These are phyloP conservation scores for Tylopilus vinaceipallidus DNA, from an alignment of 768 basidiomycete species.

Conservation along the genomic window DNA sequence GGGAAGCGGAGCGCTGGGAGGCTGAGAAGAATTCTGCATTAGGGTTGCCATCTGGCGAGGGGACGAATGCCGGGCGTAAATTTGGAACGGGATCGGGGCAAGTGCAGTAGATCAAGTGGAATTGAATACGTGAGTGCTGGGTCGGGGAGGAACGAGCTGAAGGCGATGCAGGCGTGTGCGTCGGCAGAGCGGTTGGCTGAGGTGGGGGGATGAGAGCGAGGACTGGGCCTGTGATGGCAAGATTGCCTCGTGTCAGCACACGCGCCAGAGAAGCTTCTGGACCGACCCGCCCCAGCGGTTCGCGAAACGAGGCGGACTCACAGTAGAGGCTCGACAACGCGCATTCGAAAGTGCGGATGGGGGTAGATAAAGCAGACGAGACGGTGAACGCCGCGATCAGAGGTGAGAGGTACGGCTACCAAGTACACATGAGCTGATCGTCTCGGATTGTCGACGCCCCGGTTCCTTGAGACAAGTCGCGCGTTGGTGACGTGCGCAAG, in stretches of 20 bases:
- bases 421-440: constrained; percentile 12
- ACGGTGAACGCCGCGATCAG: constrained; percentile 7
- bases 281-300: neutral
- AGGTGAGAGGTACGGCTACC: neutral
- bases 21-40: constrained; percentile 14
- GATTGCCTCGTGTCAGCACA: constrained; percentile 56
- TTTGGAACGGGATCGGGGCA: neutral
- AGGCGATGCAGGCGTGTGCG: constrained; percentile 12
- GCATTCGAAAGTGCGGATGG: constrained; percentile 19
- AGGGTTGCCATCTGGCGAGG: constrained; percentile 25
- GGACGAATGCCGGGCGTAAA: constrained; percentile 5
- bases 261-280: constrained; percentile 38
- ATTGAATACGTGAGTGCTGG: neutral
- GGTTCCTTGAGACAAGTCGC: constrained; percentile 16
- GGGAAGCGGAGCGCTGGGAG: constrained; percentile 7
- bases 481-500: neutral
- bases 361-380: constrained; percentile 1
- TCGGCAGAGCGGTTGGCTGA: constrained; percentile 14
- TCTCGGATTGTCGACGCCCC: constrained; percentile 4
- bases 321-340: constrained; percentile 4
- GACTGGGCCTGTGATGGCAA: constrained; percentile 37
- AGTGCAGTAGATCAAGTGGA: neutral
- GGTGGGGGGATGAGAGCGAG: constrained; percentile 21
- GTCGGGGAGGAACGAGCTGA: constrained; percentile 6
- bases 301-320: constrained; percentile 11